A percentile compares a stretch with the other conserved stretches of the same genome.
These are phyloP conservation scores for Zizania latifolia DNA, from an alignment of 176 grass and related monocot genomes.

Conservation along the genomic window DNA sequence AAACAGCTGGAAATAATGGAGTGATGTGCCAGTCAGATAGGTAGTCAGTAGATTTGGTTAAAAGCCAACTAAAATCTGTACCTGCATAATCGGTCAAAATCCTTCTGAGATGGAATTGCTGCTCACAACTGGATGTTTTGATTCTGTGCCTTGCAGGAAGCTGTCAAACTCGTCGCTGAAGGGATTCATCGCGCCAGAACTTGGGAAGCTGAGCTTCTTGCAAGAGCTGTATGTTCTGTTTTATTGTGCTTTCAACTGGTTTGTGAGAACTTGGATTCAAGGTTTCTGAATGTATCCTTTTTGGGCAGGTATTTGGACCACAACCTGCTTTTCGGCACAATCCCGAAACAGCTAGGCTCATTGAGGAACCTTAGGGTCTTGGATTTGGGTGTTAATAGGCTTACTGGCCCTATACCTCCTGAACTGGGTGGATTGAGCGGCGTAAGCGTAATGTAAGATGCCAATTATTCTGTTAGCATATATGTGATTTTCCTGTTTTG, in stretches of 20 bases:
- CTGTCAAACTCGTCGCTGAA: slow-evolving; percentile 75
- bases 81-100: background rate
- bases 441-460: slow-evolving; percentile 65
- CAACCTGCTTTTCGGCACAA: slow-evolving; percentile 75
- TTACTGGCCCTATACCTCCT: slow-evolving; percentile 72
- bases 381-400: slow-evolving; percentile 75
- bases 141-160: slow-evolving; percentile 41
- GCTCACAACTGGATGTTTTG: slow-evolving; percentile 13
- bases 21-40: slow-evolving; percentile 27
- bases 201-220: slow-evolving; percentile 59
- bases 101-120: background rate
- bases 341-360: slow-evolving; percentile 61
- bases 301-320: slow-evolving; percentile 73
- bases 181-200: slow-evolving; percentile 72
- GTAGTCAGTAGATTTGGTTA: slow-evolving; percentile 19
- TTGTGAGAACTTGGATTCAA: background rate
- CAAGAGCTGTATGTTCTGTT: slow-evolving; percentile 67
- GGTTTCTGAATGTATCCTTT: slow-evolving; percentile 20
- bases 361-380: slow-evolving; percentile 67
- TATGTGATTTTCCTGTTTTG: background rate
- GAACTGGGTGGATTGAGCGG: slow-evolving; percentile 52
- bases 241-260: background rate
- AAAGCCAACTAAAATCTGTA: slow-evolving; percentile 13
- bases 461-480: background rate
- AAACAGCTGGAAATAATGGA: slow-evolving; percentile 15